Percentiles rank a stretch among this genome's conserved stretches.
These are phyloP conservation scores for Rosellinia necatrix DNA, from an alignment of 2,329 filamentous ascomycete genomes.

Conservation along the genomic window DNA sequence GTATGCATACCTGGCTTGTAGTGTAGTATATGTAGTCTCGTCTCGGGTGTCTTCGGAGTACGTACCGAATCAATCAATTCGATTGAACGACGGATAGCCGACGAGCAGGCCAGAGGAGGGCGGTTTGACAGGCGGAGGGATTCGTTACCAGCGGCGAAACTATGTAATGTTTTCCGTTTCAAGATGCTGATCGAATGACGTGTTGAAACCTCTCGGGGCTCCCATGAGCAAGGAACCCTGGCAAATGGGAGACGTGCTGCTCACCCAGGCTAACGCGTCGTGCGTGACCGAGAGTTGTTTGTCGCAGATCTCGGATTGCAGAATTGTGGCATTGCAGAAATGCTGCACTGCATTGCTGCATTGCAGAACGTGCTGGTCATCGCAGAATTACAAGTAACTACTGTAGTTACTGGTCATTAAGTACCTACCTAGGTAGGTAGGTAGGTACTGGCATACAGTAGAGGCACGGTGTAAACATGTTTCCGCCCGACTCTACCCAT, in stretches of 20 bases:
- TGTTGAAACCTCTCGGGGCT: slow-evolving; percentile 3
- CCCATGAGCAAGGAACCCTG: slow-evolving; percentile 8
- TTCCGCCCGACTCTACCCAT: no score
- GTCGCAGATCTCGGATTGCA: slow-evolving; percentile 22
- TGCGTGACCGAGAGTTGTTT: slow-evolving; percentile 9
- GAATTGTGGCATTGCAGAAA: slow-evolving; percentile 4
- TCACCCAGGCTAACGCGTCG: neutral
- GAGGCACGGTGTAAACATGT: no score
- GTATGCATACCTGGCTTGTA: no score
- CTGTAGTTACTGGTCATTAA: neutral
- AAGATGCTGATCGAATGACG: slow-evolving; percentile 16
- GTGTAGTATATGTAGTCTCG: no score
- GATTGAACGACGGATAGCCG: no score
- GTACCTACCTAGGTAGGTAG: neutral
- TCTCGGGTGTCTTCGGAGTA: no score
- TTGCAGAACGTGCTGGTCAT: no score
- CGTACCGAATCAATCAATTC: no score
- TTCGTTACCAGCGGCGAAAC: neutral
- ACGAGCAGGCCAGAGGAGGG: no score
- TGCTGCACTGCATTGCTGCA: neutral
- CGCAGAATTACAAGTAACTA: no score
- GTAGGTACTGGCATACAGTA: neutral
- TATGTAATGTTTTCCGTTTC: slow-evolving; percentile 5
- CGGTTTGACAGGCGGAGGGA: neutral
- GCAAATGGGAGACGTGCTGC: neutral